phyloP scores from a whole-genome alignment of 1,284 basidiomycete species.

The Amylostereum areolatum region DNA sequence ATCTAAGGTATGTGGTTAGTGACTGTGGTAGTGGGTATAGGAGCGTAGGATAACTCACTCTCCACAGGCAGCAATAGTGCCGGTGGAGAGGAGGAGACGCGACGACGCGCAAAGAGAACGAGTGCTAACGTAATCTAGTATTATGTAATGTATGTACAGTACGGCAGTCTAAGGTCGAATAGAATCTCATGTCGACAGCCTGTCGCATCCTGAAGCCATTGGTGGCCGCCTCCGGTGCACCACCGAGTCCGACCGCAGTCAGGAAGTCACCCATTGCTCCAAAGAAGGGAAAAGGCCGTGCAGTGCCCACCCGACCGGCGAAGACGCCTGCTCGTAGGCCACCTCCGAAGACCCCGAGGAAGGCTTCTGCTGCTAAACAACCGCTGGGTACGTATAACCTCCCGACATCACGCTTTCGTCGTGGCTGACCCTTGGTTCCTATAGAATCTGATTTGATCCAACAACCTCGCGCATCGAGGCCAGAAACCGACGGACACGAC shows the following conservation, averaged over 20 bases:
- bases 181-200: too few relatives aligned
- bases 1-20: too few relatives aligned
- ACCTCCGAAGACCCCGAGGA: constrained; percentile 5
- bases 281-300: constrained; percentile 10
- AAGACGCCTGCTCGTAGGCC: constrained; percentile 3
- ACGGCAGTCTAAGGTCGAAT: too few relatives aligned
- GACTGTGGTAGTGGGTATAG: too few relatives aligned
- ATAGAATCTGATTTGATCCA: constrained; percentile 3
- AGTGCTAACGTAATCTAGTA: too few relatives aligned
- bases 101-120: too few relatives aligned
- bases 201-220: constrained; percentile 39
- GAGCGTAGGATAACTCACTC: too few relatives aligned
- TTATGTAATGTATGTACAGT: too few relatives aligned
- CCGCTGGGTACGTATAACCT: constrained; percentile 1
- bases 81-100: too few relatives aligned
- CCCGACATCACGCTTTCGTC: too few relatives aligned
- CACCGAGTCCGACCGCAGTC: constrained; percentile 16
- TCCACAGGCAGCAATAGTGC: too few relatives aligned
- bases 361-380: constrained; percentile 6
- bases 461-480: not conserved
- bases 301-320: constrained; percentile 5
- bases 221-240: constrained; percentile 15
- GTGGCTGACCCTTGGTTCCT: constrained; percentile 2
- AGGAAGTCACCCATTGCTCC: constrained; percentile 14
- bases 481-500: constrained; percentile 1